A percentile compares a stretch with the other conserved stretches of the same genome.
These are phyloP conservation scores for Gossypium ekmanianum DNA, from an alignment of 345 rosid species.

Conservation along the genomic window DNA sequence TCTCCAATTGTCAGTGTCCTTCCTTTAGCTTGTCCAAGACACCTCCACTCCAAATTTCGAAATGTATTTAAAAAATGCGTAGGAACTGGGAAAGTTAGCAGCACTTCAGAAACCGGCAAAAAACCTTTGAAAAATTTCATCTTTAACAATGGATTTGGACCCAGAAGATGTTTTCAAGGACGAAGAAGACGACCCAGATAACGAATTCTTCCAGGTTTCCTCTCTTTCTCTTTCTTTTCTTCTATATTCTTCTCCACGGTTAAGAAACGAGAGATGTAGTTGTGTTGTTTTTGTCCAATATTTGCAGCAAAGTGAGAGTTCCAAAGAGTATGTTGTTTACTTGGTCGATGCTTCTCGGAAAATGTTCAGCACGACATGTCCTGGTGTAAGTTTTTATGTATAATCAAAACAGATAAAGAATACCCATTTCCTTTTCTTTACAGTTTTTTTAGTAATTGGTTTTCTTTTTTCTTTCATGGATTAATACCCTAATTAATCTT, in stretches of 20 bases:
- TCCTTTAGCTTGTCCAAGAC: background rate
- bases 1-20: too few species aligned
- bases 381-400: conserved; percentile 41
- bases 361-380: conserved; percentile 56
- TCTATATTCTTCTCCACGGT: background rate
- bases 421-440: background rate
- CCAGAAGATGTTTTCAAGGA: conserved; percentile 91
- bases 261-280: background rate
- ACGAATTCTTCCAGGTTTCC: conserved; percentile 53
- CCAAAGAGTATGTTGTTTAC: conserved; percentile 70
- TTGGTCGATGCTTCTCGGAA: conserved; percentile 88
- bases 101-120: background rate
- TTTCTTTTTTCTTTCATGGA: background rate
- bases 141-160: conserved; percentile 56
- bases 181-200: conserved; percentile 69
- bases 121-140: background rate
- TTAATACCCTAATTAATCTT: background rate
- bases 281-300: background rate
- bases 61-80: background rate
- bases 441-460: background rate
- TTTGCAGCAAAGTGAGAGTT: conserved; percentile 52
- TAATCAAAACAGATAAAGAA: background rate
- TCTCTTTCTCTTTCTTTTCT: background rate
- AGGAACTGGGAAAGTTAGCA: background rate
- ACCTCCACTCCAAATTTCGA: background rate